Evolutionary conservation across 306 rosid species (phyloP).

Genomic region (Vachellia collinsii): DNA sequence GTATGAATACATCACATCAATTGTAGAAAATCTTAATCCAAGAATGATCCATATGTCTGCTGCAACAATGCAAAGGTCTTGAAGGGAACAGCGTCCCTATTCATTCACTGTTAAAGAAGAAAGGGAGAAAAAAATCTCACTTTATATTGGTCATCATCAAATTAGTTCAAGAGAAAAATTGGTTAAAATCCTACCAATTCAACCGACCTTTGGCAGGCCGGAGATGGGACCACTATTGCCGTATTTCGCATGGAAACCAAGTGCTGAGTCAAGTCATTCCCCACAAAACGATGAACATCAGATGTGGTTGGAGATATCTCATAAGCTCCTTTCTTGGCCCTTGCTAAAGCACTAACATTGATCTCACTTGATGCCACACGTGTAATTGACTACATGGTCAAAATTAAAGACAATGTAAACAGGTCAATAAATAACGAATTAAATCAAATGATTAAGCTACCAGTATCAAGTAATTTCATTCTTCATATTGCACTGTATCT

Average conservation of each 20-base stretch:
- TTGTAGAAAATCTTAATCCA: not conserved
- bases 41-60: not conserved
- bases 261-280: slow-evolving; percentile 65
- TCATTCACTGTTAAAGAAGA: slow-evolving; percentile 34
- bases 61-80: slow-evolving; percentile 5
- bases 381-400: slow-evolving; percentile 56
- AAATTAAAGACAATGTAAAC: slow-evolving; percentile 34
- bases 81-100: slow-evolving; percentile 33
- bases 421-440: slow-evolving; percentile 26
- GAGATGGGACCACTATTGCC: slow-evolving; percentile 74
- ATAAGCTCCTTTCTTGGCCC: slow-evolving; percentile 56
- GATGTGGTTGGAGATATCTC: slow-evolving; percentile 57
- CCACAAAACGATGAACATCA: slow-evolving; percentile 56
- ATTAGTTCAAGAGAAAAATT: slow-evolving; percentile 3
- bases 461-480: slow-evolving; percentile 1
- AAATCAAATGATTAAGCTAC: slow-evolving; percentile 24
- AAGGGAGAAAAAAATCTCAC: not conserved
- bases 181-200: slow-evolving; percentile 33
- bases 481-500: not conserved
- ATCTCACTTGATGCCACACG: slow-evolving; percentile 55
- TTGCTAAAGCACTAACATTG: slow-evolving; percentile 40
- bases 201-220: slow-evolving; percentile 39
- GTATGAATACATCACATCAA: not conserved
- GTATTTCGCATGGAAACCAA: slow-evolving; percentile 63
- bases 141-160: slow-evolving; percentile 24